Evolutionary conservation across 2,329 filamentous ascomycete genomes (phyloP), one percentile per base, ranked within the genome.

Genomic region (Colletotrichum sp.): DNA sequence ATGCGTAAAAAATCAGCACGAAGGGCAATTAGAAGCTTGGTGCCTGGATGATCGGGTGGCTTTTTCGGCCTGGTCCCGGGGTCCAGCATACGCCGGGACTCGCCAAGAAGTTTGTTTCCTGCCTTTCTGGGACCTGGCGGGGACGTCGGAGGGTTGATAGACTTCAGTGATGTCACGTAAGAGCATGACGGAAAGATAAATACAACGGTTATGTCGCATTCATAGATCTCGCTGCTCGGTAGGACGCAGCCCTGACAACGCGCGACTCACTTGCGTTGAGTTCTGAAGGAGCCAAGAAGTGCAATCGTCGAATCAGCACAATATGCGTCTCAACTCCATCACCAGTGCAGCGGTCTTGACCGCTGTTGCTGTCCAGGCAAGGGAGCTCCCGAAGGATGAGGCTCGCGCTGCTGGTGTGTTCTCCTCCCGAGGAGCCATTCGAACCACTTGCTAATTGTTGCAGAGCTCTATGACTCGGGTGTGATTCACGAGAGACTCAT

Each of bases 381-480:
- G 63, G 55, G 79, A 80, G 63, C 62, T 79, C 26, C 75, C 78
- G 16, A 75, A 77, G 48, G 78, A 80, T 44, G 76, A 78, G 66
- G 62, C 55, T 26, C 75, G 79, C 15, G 79, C 76, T 26, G 77
- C 78, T 24, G 77, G 78, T 79, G 44, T 2, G 74, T 44, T 22
- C 5, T 13, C 0, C 1, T 6, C 52, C 8, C 18, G 2, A 22
- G 2, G 7, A 10, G 13, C 44, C 15, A 12, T 12, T 6, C 2
- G 1, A 6, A n/a, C 1, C 24, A 15, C 10, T 59, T 26, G 18
- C 63, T 75, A 15, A 77, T 13, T 12, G 8, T 5, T 24, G 3
- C 63, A 77, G 75, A 80, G 64, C 75, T 80, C 13, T 80, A 79
- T 60, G 79, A 80, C 72, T 79, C 77, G 2, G 79, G 79, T n/a